Evolutionary conservation across 495 filamentous ascomycete genomes (phyloP), one percentile per base, ranked within the genome.

Genomic region (Aspergillus bridgeri): DNA sequence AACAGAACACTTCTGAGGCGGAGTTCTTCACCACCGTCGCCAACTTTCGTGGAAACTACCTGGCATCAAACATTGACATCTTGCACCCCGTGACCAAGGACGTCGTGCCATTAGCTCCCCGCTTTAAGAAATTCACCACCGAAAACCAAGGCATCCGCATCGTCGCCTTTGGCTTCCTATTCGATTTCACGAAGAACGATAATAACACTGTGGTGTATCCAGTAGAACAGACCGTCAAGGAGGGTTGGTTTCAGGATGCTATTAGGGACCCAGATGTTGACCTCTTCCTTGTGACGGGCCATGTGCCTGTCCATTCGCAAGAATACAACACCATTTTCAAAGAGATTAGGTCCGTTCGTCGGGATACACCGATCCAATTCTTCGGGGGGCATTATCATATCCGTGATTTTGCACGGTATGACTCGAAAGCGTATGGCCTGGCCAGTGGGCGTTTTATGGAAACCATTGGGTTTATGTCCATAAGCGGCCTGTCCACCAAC

Each of bases 371-470:
- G 0, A 95, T 98, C 47, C 87, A 91, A 60, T 96, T 98, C 69
- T 91, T 98, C 54, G 93, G 90, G 47, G 94, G 94, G 5, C 94
- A 98, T 66, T 83, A 85, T 23, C 94, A 98, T 67, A 88, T 96
- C 45, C 84, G 94, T 5, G 91, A 98, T 64, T 94, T 88, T 65
- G 83, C 79, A 18, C 81, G 82, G 49, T 98, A 89, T 65, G 94
- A 98, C 67, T 75, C 79, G 46, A 89, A 87, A 60, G 88, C 92
- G 2, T 88, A 86, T 57, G 94, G 85, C 1, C 73, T 98, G 15
- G 91, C 92, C 29, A 92, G 89, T 65, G 94, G 94, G n/a, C 82
- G 93, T 3, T 98, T 96, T 70, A 91, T 96, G 82, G 94, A 98
- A 74, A 98, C 95, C n/a, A 86, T 97, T 50, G 94, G 94, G 5